A percentile compares a stretch with the other conserved stretches of the same genome.
phyloP scores from a whole-genome alignment of 331 rosid species.

The Phaseolus coccineus region DNA sequence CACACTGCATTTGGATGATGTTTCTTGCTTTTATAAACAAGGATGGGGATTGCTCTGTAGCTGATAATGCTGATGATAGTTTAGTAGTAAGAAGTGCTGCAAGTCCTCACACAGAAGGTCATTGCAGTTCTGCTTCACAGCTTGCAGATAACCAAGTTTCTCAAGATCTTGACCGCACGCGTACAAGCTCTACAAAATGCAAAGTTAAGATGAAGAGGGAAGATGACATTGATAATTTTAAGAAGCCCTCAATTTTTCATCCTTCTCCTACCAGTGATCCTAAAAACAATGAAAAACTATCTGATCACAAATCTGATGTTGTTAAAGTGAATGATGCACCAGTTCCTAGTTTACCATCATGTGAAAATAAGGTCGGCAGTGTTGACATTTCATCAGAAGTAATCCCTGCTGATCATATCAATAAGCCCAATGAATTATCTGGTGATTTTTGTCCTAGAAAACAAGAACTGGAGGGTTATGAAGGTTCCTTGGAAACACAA shows the following conservation, averaged over 20 bases:
- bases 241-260: constrained; percentile 52
- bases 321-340: constrained; percentile 53
- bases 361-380: constrained; percentile 60
- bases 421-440: constrained; percentile 55
- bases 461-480: constrained; percentile 63
- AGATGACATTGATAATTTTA: constrained; percentile 55
- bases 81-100: constrained; percentile 44
- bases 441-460: constrained; percentile 55
- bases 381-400: constrained; percentile 56
- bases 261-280: constrained; percentile 60
- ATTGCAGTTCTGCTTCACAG: constrained; percentile 51
- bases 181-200: constrained; percentile 51
- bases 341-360: constrained; percentile 48
- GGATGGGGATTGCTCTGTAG: constrained; percentile 73
- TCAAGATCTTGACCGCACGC: constrained; percentile 54
- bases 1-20: constrained; percentile 47
- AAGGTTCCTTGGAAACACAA: constrained; percentile 52
- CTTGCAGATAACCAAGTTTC: constrained; percentile 52
- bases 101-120: constrained; percentile 55
- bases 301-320: constrained; percentile 57
- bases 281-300: constrained; percentile 53
- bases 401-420: constrained; percentile 53
- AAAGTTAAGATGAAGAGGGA: constrained; percentile 63
- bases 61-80: constrained; percentile 51
- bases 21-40: constrained; percentile 56